phyloP scores from a whole-genome alignment of 202 grass and related monocot genomes.

The Schoenoplectus tabernaemontani region DNA sequence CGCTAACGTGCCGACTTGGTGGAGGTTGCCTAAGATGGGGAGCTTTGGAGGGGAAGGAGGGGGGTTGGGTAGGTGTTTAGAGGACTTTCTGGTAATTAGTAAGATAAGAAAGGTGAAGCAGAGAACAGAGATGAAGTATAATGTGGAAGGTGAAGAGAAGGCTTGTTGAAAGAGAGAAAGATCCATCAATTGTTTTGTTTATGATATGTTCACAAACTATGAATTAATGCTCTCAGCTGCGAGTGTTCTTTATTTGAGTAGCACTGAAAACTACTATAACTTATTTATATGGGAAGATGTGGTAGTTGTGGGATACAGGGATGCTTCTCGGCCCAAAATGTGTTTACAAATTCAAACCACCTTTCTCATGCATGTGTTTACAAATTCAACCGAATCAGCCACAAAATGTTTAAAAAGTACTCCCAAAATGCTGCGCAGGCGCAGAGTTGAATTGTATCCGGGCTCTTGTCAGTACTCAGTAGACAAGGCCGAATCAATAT shows the following conservation, averaged over 20 bases:
- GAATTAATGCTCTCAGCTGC: not conserved
- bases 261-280: not conserved
- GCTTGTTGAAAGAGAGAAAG: not conserved
- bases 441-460: not conserved
- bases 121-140: slow-evolving; percentile 11
- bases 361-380: not conserved
- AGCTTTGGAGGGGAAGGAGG: slow-evolving; percentile 43
- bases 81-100: not conserved
- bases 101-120: not conserved
- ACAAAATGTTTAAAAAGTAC: not conserved
- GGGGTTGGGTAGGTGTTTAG: not conserved
- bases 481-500: not conserved
- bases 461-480: not conserved
- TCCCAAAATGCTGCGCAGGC: not conserved
- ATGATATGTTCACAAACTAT: not conserved
- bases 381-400: not conserved
- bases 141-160: not conserved
- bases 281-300: slow-evolving; percentile 1
- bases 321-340: not conserved
- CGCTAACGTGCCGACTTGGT: slow-evolving; percentile 25
- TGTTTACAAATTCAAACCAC: not conserved
- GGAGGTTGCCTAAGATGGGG: slow-evolving; percentile 42
- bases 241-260: not conserved
- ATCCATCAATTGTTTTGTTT: not conserved
- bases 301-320: not conserved